phyloP scores from a whole-genome alignment of 2,329 filamentous ascomycete genomes.

The Talaromyces funiculosus region DNA sequence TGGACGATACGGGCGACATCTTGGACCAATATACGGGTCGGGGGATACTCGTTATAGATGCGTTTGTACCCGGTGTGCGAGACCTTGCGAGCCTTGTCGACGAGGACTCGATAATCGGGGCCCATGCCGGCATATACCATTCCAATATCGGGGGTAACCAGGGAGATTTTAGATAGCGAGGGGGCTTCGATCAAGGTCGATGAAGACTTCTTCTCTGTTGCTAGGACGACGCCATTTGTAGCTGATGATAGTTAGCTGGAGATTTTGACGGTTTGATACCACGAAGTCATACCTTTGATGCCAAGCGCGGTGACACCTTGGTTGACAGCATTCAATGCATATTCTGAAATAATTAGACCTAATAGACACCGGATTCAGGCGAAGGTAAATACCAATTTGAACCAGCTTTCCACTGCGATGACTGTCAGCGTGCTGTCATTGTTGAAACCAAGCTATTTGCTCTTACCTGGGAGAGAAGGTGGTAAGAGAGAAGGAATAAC shows the following conservation, averaged over 20 bases:
- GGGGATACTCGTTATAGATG: constrained; percentile 99
- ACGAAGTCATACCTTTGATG: constrained; percentile 74
- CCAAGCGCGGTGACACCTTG: constrained; percentile 97
- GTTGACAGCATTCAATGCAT: constrained; percentile 98
- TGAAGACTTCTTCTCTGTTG: constrained; percentile 98
- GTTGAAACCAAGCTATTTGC: constrained; percentile 17
- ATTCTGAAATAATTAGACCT: constrained; percentile 58
- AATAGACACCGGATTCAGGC: neutral
- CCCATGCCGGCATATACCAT: constrained; percentile 99
- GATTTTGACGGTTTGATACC: too few species aligned
- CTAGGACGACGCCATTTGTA: constrained; percentile 97
- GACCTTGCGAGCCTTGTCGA: constrained; percentile 96
- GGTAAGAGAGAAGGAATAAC: constrained; percentile 98
- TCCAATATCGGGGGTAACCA: constrained; percentile 97
- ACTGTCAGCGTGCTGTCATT: constrained; percentile 40
- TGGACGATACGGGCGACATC: constrained; percentile 98
- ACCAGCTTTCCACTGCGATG: constrained; percentile 85
- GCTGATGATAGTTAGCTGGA: constrained; percentile 55
- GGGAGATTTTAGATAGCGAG: constrained; percentile 93
- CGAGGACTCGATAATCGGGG: constrained; percentile 93
- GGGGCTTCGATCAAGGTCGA: constrained; percentile 93
- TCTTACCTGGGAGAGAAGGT: constrained; percentile 97
- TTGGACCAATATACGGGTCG: constrained; percentile 96
- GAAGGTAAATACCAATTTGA: constrained; percentile 68
- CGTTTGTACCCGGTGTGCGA: constrained; percentile 98